Base-by-base conservation (phyloP, 2,329 filamentous ascomycete genomes). In the Aspergillus aculeatinus region DNA sequence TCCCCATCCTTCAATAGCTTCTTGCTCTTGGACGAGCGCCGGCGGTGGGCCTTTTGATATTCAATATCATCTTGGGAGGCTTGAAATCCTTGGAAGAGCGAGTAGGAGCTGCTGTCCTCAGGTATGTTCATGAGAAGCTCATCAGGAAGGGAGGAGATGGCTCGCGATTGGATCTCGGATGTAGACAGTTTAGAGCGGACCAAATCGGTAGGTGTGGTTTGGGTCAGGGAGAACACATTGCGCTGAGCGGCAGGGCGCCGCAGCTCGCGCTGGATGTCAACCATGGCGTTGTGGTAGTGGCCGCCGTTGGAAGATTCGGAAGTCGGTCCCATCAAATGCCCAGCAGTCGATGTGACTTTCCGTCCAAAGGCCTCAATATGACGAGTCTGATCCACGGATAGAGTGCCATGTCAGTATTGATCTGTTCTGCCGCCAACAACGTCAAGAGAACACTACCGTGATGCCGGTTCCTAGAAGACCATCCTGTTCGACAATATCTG, bases 21-120 rank as follows among this genome's bases (percentile, higher is more conserved):
- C 71, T 92, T 87, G 2, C 89, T 88, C 65, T 90, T 86, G 7
- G 91, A 91, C 48, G 87, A 84, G 62, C 87, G 86, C 67, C 90
- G 85, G 55, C 88, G 80, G 65, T 85, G 85, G 67, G 87, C 85
- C 74, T 89, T 90, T 73, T 89, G 88, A 66, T 85, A 85, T 63
- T 89, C 85, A 56, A 72, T 76, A 57, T 80, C 80, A 51, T 82
- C 79, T 59, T 95, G 83, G 64, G 88, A 93, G 51, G 94, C 95
- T 78, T 96, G 89, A 76, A 99, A 99, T 66, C 95, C 95, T 76
- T 99, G 91, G 76, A 99, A 98, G 49, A 99, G 83, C 47, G 93
- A 97, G 79, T 96, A 99, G 16, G 87, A 82, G 76, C 91, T 96
- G 23, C 89, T 87, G 72, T 89, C 85, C 62, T 96, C 92, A 67